These are phyloP conservation scores for Aspergillus hancockii DNA, from an alignment of 495 filamentous ascomycete genomes.

Conservation along the genomic window DNA sequence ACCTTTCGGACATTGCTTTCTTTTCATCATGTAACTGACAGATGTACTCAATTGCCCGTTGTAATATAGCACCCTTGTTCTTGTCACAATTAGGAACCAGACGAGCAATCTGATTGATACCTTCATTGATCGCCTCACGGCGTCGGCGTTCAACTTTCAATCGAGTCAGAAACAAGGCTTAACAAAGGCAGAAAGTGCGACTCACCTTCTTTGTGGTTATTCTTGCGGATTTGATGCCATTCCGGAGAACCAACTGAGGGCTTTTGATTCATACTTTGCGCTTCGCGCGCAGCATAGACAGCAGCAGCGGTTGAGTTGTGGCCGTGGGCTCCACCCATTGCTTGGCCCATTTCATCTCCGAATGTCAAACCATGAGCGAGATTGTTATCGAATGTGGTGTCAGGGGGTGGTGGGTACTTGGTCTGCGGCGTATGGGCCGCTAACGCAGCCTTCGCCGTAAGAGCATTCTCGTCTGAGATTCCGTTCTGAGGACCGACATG, in stretches of 20 bases:
- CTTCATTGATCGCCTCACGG: slow-evolving; percentile 98
- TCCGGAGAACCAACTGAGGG: slow-evolving; percentile 93
- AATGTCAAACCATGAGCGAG: slow-evolving; percentile 44
- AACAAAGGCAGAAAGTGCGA: slow-evolving; percentile 1
- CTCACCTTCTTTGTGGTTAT: slow-evolving; percentile 98
- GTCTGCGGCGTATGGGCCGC: slow-evolving; percentile 46
- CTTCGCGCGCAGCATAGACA: slow-evolving; percentile 49
- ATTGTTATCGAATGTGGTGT: slow-evolving; percentile 44
- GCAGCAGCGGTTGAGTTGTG: slow-evolving; percentile 51
- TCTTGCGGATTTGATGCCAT: slow-evolving; percentile 96
- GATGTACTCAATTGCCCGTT: slow-evolving; percentile 93
- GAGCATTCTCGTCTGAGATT: slow-evolving; percentile 47
- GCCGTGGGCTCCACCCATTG: slow-evolving; percentile 38
- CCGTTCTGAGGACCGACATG: slow-evolving; percentile 50
- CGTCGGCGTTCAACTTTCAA: slow-evolving; percentile 87
- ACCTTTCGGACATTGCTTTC: slow-evolving; percentile 89
- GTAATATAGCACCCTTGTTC: slow-evolving; percentile 96
- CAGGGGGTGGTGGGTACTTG: slow-evolving; percentile 48
- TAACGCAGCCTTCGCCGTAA: slow-evolving; percentile 50
- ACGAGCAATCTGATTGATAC: slow-evolving; percentile 96
- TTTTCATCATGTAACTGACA: slow-evolving; percentile 93
- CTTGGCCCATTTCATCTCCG: slow-evolving; percentile 47
- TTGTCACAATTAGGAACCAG: slow-evolving; percentile 98
- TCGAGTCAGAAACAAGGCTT: slow-evolving; percentile 15
- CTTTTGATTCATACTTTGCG: slow-evolving; percentile 59